Evolutionary conservation across 768 basidiomycete species (phyloP), one percentile per base, ranked within the genome.

Genomic region (Leucogyrophana mollusca): DNA sequence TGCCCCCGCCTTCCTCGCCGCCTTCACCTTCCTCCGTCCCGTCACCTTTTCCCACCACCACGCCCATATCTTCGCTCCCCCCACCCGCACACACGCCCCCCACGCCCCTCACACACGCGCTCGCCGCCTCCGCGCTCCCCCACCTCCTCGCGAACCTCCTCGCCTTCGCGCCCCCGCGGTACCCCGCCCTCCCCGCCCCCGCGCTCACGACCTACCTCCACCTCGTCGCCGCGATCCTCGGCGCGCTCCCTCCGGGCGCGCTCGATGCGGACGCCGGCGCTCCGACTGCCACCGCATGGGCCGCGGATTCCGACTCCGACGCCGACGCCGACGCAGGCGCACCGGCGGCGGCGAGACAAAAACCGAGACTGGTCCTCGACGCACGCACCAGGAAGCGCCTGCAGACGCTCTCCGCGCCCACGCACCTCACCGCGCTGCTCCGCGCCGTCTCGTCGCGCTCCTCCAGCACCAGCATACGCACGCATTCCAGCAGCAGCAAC

Each of bases 91-190:
- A 93, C 56, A 73, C 93, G 4, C 56, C 90, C 6, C 85, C 90
- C 1, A 94, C 91, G 56, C 64, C 90, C 10, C 64, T 79, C 43
- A 73, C 80, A 21, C 85, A 94, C 59, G 73, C 73, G 9, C 69
- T 79, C 1, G n/a, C n/a, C n/a, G n/a, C n/a, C n/a, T n/a, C n/a
- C n/a, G n/a, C 56, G 1, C 67, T 60, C 11, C 53, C 84, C 35
- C 79, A 93, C 56, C 74, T 94, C 4, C 56, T 90, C 6, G 85
- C 90, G 1, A 94, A 91, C 56, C 64, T 90, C 10, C 64, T 79
- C 43, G 73, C 80, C 21, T 85, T 94, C 59, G 73, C 73, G 9
- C 69, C 80, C 1, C 79, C 85, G 2, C 76, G 84, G 34, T 86
- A 90, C 58, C 52, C 73, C 9, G 62, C 63, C 6, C 67, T 88